Percentiles rank a stretch among this genome's conserved stretches.
Conservation (phyloP, 805 yeast species). For the Metschnikowia henanensis region DNA sequence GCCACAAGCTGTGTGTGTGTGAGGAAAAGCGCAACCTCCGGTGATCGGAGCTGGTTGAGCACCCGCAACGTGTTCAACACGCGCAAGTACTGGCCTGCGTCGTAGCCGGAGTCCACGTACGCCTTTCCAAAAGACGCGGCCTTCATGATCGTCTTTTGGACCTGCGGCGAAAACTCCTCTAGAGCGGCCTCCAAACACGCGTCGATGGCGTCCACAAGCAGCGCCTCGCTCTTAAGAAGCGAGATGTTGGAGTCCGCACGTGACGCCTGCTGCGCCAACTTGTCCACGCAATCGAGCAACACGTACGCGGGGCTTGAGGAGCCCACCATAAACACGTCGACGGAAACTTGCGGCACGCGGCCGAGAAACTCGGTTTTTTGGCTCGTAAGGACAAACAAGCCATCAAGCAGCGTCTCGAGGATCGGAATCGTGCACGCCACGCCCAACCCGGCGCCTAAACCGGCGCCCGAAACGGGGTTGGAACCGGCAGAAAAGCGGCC, state of each 20-base stretch:
- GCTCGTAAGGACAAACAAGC: constrained; percentile 63
- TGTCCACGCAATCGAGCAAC: constrained; percentile 67
- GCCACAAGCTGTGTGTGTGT: constrained; percentile 54
- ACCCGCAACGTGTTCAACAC: constrained; percentile 63
- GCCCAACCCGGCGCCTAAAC: too few species aligned
- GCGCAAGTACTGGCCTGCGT: constrained; percentile 59
- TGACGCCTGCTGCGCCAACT: constrained; percentile 67
- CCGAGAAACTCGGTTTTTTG: constrained; percentile 60
- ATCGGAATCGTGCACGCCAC: constrained; percentile 37
- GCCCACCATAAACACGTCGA: constrained; percentile 75
- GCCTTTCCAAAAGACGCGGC: constrained; percentile 90
- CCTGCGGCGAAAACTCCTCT: constrained; percentile 70
- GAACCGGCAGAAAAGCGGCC: constrained; percentile 8
- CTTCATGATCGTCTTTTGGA: constrained; percentile 78
- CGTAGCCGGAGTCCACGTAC: constrained; percentile 48
- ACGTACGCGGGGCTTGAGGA: constrained; percentile 83
- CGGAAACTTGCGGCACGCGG: constrained; percentile 57
- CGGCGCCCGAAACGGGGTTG: background rate
- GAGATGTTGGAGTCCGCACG: constrained; percentile 76
- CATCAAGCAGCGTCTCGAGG: constrained; percentile 61
- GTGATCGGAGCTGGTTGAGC: constrained; percentile 64
- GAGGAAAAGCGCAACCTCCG: constrained; percentile 66
- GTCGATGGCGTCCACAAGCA: constrained; percentile 59
- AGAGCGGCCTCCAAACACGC: constrained; percentile 73
- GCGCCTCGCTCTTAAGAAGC: constrained; percentile 45